Base-by-base conservation (phyloP, 768 basidiomycete species). In the Pholiota microspora region DNA sequence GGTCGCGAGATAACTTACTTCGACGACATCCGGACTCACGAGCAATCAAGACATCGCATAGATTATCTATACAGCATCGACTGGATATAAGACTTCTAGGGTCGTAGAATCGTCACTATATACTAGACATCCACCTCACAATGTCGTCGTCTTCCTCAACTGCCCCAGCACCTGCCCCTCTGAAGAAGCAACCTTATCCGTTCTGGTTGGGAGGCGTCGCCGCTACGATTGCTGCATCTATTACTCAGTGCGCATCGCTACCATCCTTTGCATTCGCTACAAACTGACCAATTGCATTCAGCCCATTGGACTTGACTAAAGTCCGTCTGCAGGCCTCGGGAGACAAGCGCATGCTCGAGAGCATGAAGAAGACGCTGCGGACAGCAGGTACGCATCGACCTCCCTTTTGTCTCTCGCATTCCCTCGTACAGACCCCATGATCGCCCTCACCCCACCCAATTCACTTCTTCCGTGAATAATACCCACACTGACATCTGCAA, bases 251-350 rank as follows among this genome's bases (percentile, higher is more conserved):
- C 60, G 83, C 58, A 24, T 45, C 5, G 50, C 35, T n/a, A 2
- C 15, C 7, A 10, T 28, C 18, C 12, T 18, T 10, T 28, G 12
- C 18, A n/a, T 24, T 34, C n/a, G n/a, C 2, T 10, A 21, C 32
- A 34, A 42, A 53, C 15, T 51, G 24, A 25, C 24, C 8, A 49
- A 10, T 16, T 10, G 31, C 13, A 12, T 49, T 12, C 53, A 89
- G 88, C 68, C 91, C 92, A 25, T 74, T 94, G 46, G 91, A 94
- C 75, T 77, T 95, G 53, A 95, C 93, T 23, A 95, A 95, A 78
- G 91, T 94, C 67, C 82, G 93, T 51, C 74, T 96, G 55, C 93
- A 96, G 69, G 92, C 93, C 4, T 90, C 91, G 0, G 93, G 92
- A 36, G 93, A 95, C 74, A 94, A 92, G 71, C 81, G 88, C 51